Base-by-base conservation (phyloP, 2,329 filamentous ascomycete genomes). In the Clarireedia paspali region DNA sequence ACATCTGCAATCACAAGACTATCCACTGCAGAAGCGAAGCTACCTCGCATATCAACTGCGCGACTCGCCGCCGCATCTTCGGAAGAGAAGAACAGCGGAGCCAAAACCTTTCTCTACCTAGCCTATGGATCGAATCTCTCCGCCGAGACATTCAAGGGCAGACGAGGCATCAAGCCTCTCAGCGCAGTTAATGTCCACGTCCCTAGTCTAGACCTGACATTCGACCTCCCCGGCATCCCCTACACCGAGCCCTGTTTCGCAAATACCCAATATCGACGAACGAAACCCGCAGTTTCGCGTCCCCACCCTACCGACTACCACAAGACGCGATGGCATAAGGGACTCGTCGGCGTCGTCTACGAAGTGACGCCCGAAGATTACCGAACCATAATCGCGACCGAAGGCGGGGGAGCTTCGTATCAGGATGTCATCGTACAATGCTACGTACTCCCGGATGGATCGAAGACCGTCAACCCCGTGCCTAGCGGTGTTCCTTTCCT, bases 221-320 rank as follows among this genome's bases (percentile, higher is more conserved):
- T 99, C 70, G 87, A 94, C 68, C 80, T 97, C 0, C 83, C 91
- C 0, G 92, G 91, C 1, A 67, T 96, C 0, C 89, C 94, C 0
- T 97, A 97, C 73, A 68, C 73, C 12, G 94, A 97, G 71, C 92
- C 94, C 0, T 96, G 92, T 70, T 96, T 97, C 70, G 91, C 90
- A 56, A 96, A 95, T 66, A 87, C 86, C 86, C 48, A 77, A 83
- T 68, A 61, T 78, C 42, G 76, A 74, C 15, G 74, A 73, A 58
- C 68, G 14, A 71, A 30, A 70, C 71, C 15, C 54, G 42, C 4
- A 55, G 61, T 24, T 52, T 47, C 39, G 51, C 59, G 60, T 61
- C 4, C 63, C 60, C 3, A 57, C 61, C 7, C 67, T 71, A 15
- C 39, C 40, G 27, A 48, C 56, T 78, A 79, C 61, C 74, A 79